These are phyloP conservation scores for Chaetomium sp. DNA, from an alignment of 2,329 filamentous ascomycete species.

Conservation along the genomic window DNA sequence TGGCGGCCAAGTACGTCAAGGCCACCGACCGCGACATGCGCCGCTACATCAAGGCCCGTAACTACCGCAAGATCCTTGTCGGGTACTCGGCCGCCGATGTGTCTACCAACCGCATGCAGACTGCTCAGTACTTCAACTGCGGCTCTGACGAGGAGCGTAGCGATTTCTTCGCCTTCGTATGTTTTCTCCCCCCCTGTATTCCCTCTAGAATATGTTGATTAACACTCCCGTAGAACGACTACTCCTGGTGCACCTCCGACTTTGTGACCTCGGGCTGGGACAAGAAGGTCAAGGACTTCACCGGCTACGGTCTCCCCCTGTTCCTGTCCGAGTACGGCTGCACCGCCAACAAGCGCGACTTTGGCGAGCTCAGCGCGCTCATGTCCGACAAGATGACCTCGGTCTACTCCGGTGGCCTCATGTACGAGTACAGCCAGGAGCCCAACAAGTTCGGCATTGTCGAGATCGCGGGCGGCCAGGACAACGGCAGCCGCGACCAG, in stretches of 20 bases:
- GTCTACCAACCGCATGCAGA: constrained; percentile 75
- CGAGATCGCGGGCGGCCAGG: constrained; percentile 48
- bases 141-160: constrained; percentile 75
- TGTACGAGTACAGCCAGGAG: constrained; percentile 91
- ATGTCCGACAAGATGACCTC: constrained; percentile 76
- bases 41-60: constrained; percentile 58
- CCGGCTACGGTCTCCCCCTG: constrained; percentile 77
- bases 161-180: constrained; percentile 75
- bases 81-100: constrained; percentile 78
- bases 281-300: constrained; percentile 81
- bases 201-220: no score
- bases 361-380: constrained; percentile 70
- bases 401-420: constrained; percentile 92
- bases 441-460: constrained; percentile 77
- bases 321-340: constrained; percentile 97
- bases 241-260: constrained; percentile 75
- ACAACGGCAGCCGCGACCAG: constrained; percentile 32
- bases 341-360: constrained; percentile 72
- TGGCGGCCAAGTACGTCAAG: constrained; percentile 67
- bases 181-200: constrained; percentile 15
- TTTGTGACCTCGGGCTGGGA: constrained; percentile 74
- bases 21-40: constrained; percentile 72
- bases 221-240: constrained; percentile 55
- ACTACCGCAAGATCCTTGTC: constrained; percentile 61
- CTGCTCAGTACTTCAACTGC: constrained; percentile 91